phyloP scores from a whole-genome alignment of 176 grass and related monocot genomes.

The Oryza glaberrima region DNA sequence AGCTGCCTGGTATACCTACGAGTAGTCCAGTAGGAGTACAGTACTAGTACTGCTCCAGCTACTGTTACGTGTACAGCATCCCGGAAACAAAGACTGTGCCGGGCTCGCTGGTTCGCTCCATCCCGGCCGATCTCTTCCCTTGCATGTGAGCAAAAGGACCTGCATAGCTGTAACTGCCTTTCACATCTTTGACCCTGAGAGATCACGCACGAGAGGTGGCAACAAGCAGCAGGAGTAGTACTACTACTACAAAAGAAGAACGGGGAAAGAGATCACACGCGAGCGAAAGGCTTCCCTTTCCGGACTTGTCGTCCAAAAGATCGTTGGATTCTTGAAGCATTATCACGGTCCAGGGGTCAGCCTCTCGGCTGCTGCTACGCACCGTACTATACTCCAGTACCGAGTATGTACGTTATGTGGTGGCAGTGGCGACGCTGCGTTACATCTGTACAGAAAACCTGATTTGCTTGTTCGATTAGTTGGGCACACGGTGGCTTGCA shows the following conservation, averaged over 20 bases:
- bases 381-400: not conserved
- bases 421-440: not conserved
- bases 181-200: slow-evolving; percentile 47
- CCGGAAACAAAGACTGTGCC: slow-evolving; percentile 30
- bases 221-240: not conserved
- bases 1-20: slow-evolving; percentile 3
- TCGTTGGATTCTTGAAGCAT: not conserved
- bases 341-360: not conserved
- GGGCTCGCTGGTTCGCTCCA: not conserved
- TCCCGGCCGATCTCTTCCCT: not conserved
- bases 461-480: slow-evolving; percentile 27
- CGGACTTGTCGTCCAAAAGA: slow-evolving; percentile 43
- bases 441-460: slow-evolving; percentile 44
- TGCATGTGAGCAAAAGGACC: slow-evolving; percentile 13
- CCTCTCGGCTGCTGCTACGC: not conserved
- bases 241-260: not conserved
- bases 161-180: slow-evolving; percentile 39
- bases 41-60: not conserved
- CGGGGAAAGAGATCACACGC: slow-evolving; percentile 25
- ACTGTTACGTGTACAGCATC: slow-evolving; percentile 16
- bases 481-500: not conserved
- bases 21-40: not conserved
- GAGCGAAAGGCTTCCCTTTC: slow-evolving; percentile 36
- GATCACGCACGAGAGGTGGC: slow-evolving; percentile 30
- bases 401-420: not conserved